These are phyloP conservation scores for Candida ipomoeae DNA, from an alignment of 805 yeast species.

Conservation along the genomic window DNA sequence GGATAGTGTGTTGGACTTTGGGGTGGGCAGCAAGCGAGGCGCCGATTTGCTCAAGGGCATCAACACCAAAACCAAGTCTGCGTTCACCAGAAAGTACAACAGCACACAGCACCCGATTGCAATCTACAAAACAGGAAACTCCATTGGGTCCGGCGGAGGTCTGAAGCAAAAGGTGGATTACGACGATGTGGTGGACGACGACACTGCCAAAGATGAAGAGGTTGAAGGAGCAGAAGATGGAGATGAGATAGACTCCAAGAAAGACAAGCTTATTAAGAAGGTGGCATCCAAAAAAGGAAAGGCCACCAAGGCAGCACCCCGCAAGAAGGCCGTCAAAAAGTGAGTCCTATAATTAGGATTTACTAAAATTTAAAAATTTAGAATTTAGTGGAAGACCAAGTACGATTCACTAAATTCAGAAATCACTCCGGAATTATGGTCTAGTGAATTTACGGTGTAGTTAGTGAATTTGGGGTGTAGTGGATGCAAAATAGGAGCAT, in stretches of 20 bases:
- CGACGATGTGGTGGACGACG: constrained; percentile 69
- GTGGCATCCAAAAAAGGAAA: constrained; percentile 25
- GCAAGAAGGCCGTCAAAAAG: constrained; percentile 6
- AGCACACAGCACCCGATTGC: constrained; percentile 76
- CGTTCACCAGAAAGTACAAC: constrained; percentile 85
- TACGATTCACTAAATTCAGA: too few species aligned
- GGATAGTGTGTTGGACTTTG: constrained; percentile 81
- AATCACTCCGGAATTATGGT: too few species aligned
- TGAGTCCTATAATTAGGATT: background rate
- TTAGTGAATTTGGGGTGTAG: too few species aligned
- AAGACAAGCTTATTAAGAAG: constrained; percentile 60
- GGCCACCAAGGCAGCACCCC: constrained; percentile 6
- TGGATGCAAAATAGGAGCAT: too few species aligned
- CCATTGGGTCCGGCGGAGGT: constrained; percentile 33
- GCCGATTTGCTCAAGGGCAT: constrained; percentile 53
- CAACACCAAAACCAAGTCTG: constrained; percentile 74
- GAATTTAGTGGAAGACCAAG: too few species aligned
- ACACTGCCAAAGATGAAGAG: constrained; percentile 43
- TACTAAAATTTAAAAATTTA: too few species aligned
- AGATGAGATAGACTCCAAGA: constrained; percentile 47
- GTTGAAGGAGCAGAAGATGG: constrained; percentile 42
- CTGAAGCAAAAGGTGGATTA: constrained; percentile 50
- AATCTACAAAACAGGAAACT: constrained; percentile 67
- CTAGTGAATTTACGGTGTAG: too few species aligned
- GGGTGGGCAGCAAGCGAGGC: constrained; percentile 53